These are phyloP conservation scores for Arabidopsis suecica DNA, from an alignment of 345 rosid genomes.

Conservation along the genomic window DNA sequence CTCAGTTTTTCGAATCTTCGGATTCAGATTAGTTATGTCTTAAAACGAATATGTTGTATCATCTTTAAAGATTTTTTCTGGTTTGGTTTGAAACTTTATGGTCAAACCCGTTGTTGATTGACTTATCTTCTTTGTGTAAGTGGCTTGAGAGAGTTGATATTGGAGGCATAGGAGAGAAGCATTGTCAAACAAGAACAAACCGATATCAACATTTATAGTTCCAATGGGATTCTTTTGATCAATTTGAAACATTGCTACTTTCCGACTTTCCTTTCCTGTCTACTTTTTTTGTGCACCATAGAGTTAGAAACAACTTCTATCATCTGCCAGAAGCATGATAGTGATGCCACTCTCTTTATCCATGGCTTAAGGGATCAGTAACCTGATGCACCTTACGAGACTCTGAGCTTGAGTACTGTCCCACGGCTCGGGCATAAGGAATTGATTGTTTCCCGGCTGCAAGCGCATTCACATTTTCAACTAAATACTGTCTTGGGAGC, in stretches of 20 bases:
- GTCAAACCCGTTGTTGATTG: neutral
- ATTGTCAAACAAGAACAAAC: neutral
- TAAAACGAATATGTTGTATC: neutral
- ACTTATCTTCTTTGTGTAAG: neutral
- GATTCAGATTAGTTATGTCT: constrained; percentile 67
- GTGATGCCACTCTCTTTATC: constrained; percentile 47
- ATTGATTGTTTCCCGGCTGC: constrained; percentile 71
- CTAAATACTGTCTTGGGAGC: constrained; percentile 77
- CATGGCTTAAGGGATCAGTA: constrained; percentile 90
- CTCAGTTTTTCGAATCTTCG: constrained; percentile 47
- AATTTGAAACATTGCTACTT: constrained; percentile 8
- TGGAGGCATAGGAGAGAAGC: neutral
- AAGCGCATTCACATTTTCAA: constrained; percentile 84
- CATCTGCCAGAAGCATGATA: neutral
- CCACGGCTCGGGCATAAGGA: constrained; percentile 88
- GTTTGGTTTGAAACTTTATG: constrained; percentile 6
- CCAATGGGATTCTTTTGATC: neutral
- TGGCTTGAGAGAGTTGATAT: neutral
- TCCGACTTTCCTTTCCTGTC: neutral
- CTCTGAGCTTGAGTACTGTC: constrained; percentile 81
- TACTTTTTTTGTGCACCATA: constrained; percentile 28
- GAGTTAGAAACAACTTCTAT: constrained; percentile 24
- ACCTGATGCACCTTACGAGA: constrained; percentile 72
- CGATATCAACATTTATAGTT: neutral
- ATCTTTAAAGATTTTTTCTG: neutral